Conservation (phyloP, 768 basidiomycete species). For the Tubosaeta brunneosetosa region DNA sequence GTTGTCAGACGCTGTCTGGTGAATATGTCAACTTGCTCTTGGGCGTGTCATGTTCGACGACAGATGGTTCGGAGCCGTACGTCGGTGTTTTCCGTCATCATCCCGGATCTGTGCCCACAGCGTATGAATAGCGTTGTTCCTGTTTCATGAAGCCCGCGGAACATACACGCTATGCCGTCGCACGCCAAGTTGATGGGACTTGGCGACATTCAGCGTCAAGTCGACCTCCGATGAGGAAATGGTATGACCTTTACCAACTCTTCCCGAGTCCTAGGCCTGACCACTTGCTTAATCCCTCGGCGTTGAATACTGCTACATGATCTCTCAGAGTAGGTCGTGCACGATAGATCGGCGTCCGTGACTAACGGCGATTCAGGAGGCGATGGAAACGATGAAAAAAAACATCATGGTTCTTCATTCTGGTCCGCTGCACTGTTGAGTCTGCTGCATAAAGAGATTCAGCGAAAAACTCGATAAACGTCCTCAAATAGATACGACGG, state of each 20-base stretch:
- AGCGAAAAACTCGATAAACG: background rate
- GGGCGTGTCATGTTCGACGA: background rate
- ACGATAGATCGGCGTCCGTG: background rate
- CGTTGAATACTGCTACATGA: background rate
- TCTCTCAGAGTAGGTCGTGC: background rate
- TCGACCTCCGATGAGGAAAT: background rate
- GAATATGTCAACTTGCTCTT: background rate
- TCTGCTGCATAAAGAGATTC: conserved; percentile 1
- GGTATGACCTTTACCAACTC: background rate
- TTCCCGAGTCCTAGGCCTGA: background rate
- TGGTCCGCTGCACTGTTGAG: background rate
- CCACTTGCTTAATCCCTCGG: background rate
- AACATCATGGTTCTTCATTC: background rate
- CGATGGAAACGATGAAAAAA: background rate
- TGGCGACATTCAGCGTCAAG: background rate
- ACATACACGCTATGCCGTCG: background rate
- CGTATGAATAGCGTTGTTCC: background rate
- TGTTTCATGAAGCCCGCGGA: conserved; percentile 1
- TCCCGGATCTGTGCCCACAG: background rate
- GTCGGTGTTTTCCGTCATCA: background rate
- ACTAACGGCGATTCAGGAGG: background rate
- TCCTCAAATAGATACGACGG: conserved; percentile 16
- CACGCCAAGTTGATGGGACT: background rate
- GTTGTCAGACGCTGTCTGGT: background rate
- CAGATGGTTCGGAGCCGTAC: background rate